Evolutionary conservation across 2,329 filamentous ascomycete genomes (phyloP).

Genomic region (Colletotrichum gigasporum): DNA sequence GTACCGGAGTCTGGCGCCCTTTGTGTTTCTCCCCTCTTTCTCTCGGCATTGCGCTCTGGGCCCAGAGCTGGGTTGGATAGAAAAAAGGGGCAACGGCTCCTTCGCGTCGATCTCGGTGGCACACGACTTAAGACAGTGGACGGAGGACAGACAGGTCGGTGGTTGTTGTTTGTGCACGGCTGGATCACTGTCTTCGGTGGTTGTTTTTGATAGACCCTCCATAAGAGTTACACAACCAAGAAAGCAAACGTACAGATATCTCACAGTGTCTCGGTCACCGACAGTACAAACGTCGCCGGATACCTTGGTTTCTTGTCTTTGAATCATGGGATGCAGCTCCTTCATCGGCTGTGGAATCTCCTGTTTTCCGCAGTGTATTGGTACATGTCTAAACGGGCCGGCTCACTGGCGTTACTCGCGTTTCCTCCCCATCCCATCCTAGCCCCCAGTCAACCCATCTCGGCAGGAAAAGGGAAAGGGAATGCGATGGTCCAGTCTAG

Average conservation of each 20-base stretch:
- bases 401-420: slow-evolving; percentile 13
- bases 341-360: slow-evolving; percentile 24
- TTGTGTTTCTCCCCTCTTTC: slow-evolving; percentile 10
- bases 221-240: slow-evolving; percentile 27
- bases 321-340: slow-evolving; percentile 20
- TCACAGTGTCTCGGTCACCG: background rate
- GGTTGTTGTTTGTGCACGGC: slow-evolving; percentile 14
- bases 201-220: slow-evolving; percentile 21
- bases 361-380: slow-evolving; percentile 27
- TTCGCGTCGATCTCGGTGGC: background rate
- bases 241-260: slow-evolving; percentile 2
- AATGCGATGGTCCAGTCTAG: background rate
- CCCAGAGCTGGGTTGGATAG: background rate
- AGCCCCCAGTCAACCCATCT: background rate
- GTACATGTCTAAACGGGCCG: slow-evolving; percentile 29
- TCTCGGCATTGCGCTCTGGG: slow-evolving; percentile 2
- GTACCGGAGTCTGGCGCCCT: slow-evolving; percentile 27
- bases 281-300: background rate
- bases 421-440: slow-evolving; percentile 8
- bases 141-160: background rate
- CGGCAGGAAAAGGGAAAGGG: background rate
- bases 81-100: background rate
- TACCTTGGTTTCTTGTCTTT: background rate
- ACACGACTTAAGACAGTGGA: slow-evolving; percentile 5
- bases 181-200: slow-evolving; percentile 1